A percentile compares a stretch with the other conserved stretches of the same genome.
phyloP scores from a whole-genome alignment of 495 filamentous ascomycete species.

The Penicillium chermesinum region DNA sequence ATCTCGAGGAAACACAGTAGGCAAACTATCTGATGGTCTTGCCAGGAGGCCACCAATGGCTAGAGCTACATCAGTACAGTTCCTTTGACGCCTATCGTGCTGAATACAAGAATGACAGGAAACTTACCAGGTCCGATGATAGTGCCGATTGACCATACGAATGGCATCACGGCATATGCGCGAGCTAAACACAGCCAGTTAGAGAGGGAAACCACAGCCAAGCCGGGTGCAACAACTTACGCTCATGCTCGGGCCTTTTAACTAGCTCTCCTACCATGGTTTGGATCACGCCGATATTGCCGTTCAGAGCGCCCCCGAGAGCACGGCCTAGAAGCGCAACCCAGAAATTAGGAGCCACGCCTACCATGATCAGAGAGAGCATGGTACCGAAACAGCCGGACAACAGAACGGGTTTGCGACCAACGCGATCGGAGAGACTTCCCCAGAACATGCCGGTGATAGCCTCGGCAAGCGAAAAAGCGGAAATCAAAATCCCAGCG shows the following conservation, averaged over 20 bases:
- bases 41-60: conserved; percentile 76
- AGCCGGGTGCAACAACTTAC: conserved; percentile 41
- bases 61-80: conserved; percentile 18
- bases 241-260: conserved; percentile 73
- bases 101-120: not conserved
- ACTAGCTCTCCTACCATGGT: conserved; percentile 89
- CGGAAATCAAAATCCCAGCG: conserved; percentile 78
- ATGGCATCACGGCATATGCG: conserved; percentile 81
- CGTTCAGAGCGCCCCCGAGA: conserved; percentile 78
- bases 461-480: conserved; percentile 76
- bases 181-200: conserved; percentile 45
- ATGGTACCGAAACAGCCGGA: conserved; percentile 76
- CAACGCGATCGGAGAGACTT: conserved; percentile 69
- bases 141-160: conserved; percentile 82
- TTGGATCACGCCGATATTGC: conserved; percentile 84
- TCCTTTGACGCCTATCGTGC: not conserved
- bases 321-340: conserved; percentile 66
- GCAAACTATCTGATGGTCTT: conserved; percentile 64
- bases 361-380: conserved; percentile 72
- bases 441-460: conserved; percentile 85
- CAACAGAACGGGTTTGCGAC: conserved; percentile 78
- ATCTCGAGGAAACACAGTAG: conserved; percentile 54
- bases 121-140: conserved; percentile 65
- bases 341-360: conserved; percentile 77
- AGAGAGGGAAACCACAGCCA: not conserved